phyloP scores from a whole-genome alignment of 2,329 filamentous ascomycete species.

The Raffaelea albimanens region DNA sequence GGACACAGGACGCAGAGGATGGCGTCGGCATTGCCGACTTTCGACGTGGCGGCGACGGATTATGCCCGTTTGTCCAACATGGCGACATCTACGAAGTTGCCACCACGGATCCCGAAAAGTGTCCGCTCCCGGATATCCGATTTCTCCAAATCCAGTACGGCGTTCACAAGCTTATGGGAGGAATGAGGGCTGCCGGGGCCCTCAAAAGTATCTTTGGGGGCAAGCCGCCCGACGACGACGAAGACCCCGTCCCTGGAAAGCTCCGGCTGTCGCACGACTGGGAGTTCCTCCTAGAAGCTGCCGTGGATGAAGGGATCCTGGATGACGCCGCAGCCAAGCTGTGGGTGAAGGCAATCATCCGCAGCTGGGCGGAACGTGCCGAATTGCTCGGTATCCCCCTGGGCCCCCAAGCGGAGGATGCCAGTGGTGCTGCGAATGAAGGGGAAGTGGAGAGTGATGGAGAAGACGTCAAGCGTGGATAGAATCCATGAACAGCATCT shows the following conservation, averaged over 20 bases:
- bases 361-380: no score
- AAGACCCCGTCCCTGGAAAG: not conserved
- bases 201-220: conserved; percentile 1
- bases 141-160: conserved; percentile 6
- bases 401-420: not conserved
- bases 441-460: not conserved
- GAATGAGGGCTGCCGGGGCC: conserved; percentile 1
- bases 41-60: not conserved
- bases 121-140: not conserved
- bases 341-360: not conserved
- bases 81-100: conserved; percentile 6
- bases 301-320: not conserved
- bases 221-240: not conserved
- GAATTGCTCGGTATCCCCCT: no score
- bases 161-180: conserved; percentile 3
- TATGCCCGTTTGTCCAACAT: not conserved
- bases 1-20: not conserved
- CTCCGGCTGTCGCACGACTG: not conserved
- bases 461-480: not conserved
- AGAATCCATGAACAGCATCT: not conserved
- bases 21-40: conserved; percentile 4
- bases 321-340: not conserved
- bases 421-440: not conserved
- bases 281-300: conserved; percentile 2
- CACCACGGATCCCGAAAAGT: not conserved